Base-by-base conservation (phyloP, 129 eudicot genomes). In the Glebionis coronaria region DNA sequence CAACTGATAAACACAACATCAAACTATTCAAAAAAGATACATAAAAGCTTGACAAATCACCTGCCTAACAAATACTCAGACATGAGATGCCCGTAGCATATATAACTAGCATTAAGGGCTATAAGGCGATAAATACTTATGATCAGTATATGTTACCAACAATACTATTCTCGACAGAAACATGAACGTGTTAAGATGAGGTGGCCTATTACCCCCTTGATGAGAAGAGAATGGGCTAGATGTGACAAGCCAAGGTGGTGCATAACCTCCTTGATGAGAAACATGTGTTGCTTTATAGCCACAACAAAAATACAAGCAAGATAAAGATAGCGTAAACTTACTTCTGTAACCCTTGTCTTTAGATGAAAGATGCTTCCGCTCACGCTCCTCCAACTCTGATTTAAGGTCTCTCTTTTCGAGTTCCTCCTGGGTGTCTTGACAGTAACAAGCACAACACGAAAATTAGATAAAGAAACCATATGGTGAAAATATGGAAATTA, bases 351-450 rank as follows among this genome's bases (percentile, higher is more conserved):
- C 78, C 80, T 74, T 76, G 69, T 84, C 92, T 63, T 90, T 89
- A 12, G 93, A 81, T 21, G 95, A 84, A 56, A 94, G 90, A 76
- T 94, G 99, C 56, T 84, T 82, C 60, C 95, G 73, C 79, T 94
- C 99, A 63, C 94, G 87, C 46, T 94, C 97, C 73, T 87, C 90
- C 73, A 94, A 76, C 81, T 94, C 99, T 1, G 84, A 90, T 53
- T 88, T 84, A 40, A 94, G 97, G 69, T 94, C 83, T 84, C 97
- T 87, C 94, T 72, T 90, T 76, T 90, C 90, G 14, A 94, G 51
- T 77, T 94, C 99, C 49, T 90, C 95, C 40, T 94, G 90, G 50
- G 99, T 94, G 79, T 94, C 97, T 73, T 94, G 99, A 56, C 61
- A 60, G 49, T 13, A 74, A 67, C 12, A 29, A 38, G 42, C 46